These are phyloP conservation scores for Lodderomyces jiufengensis DNA, from an alignment of 1,139 yeast species.

Conservation along the genomic window DNA sequence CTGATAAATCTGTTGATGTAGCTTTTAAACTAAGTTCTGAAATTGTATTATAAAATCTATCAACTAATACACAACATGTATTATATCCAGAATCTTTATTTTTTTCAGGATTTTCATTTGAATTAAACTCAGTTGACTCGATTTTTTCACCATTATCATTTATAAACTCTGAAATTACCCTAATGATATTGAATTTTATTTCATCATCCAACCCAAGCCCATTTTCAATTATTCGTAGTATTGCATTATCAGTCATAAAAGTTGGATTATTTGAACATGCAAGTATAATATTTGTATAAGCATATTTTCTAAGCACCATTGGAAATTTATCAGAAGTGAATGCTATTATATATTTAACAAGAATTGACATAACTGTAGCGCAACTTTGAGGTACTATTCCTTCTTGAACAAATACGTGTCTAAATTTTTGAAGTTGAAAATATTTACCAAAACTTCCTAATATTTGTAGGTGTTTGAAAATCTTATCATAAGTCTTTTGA, in stretches of 20 bases:
- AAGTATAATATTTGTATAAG: conserved; percentile 53
- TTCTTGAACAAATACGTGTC: conserved; percentile 37
- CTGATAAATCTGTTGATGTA: too few species aligned
- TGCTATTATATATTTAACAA: conserved; percentile 53
- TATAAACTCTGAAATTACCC: conserved; percentile 42
- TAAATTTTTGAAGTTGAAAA: conserved; percentile 52
- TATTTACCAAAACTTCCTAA: conserved; percentile 69
- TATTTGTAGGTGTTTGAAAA: conserved; percentile 56
- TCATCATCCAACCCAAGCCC: conserved; percentile 31
- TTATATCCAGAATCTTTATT: neutral
- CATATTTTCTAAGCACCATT: conserved; percentile 32
- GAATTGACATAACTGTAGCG: conserved; percentile 53
- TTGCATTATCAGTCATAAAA: conserved; percentile 18
- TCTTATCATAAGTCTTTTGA: conserved; percentile 32
- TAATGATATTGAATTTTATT: conserved; percentile 37
- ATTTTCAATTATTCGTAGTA: conserved; percentile 47
- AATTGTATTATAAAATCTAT: conserved; percentile 52
- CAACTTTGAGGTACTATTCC: conserved; percentile 42
- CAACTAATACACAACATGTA: conserved; percentile 67
- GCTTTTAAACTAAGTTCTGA: conserved; percentile 41
- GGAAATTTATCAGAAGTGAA: conserved; percentile 38
- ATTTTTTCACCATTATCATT: conserved; percentile 44
- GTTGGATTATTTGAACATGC: conserved; percentile 62
- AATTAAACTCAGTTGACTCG: conserved; percentile 10
- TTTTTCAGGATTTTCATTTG: too few species aligned